Percentiles rank a stretch among this genome's conserved stretches.
Conservation (phyloP, 441 rosid species). For the Corymbia citriodora region DNA sequence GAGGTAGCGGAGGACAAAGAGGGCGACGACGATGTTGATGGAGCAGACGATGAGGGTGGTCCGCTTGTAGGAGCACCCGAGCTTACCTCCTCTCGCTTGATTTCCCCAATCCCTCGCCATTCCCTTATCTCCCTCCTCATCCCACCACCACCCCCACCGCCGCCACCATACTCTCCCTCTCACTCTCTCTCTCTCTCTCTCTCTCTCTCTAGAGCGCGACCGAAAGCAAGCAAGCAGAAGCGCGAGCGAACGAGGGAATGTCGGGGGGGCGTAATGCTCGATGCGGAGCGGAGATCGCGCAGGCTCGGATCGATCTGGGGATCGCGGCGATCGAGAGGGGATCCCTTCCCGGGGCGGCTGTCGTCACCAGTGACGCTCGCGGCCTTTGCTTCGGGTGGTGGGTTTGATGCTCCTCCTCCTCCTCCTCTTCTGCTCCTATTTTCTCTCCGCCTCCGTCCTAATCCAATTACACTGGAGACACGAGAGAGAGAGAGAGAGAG, state of each 20-base stretch:
- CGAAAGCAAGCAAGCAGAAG: too few species aligned
- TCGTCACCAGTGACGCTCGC: background rate
- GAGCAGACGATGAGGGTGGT: slow-evolving; percentile 74
- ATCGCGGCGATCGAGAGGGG: background rate
- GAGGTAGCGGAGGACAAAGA: slow-evolving; percentile 79
- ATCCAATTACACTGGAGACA: background rate
- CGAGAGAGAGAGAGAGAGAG: background rate
- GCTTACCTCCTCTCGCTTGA: slow-evolving; percentile 32
- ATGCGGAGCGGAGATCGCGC: background rate
- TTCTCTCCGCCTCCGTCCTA: background rate
- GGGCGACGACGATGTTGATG: slow-evolving; percentile 83
- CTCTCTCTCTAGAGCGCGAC: background rate
- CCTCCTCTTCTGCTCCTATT: background rate
- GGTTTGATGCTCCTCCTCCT: background rate
- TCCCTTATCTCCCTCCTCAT: slow-evolving; percentile 46
- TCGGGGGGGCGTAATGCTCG: background rate
- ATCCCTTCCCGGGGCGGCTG: background rate
- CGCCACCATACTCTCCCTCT: slow-evolving; percentile 9
- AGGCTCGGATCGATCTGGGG: background rate
- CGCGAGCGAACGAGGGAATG: background rate
- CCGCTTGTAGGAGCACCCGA: slow-evolving; percentile 67
- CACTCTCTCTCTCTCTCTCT: background rate
- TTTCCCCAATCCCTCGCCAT: slow-evolving; percentile 60
- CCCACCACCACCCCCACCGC: slow-evolving; percentile 54
- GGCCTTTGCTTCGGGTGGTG: background rate